Percentiles rank a stretch among this genome's conserved stretches.
These are phyloP conservation scores for Microstegium vimineum DNA, from an alignment of 176 grass and related monocot genomes.

Conservation along the genomic window DNA sequence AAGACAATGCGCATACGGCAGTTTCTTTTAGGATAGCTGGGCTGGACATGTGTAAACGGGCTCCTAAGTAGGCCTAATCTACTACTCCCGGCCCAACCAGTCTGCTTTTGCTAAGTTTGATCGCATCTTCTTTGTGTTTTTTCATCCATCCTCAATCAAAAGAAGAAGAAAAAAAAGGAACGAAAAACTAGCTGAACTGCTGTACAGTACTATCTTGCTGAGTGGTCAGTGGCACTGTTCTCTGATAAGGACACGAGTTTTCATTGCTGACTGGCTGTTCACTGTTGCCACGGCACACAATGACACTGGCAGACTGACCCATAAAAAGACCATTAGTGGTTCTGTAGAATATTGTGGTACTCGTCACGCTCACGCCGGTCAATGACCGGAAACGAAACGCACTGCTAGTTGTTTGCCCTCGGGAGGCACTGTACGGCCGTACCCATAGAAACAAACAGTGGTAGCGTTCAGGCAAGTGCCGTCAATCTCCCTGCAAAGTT, in stretches of 20 bases:
- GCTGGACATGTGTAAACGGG: neutral
- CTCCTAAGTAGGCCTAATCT: neutral
- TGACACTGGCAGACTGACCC: neutral
- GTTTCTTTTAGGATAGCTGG: neutral
- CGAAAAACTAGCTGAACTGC: neutral
- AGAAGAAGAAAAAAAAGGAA: neutral
- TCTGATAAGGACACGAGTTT: neutral
- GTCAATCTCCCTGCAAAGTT: neutral
- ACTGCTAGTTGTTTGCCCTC: neutral
- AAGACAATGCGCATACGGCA: slow-evolving; percentile 9
- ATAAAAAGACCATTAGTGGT: neutral
- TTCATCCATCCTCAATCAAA: neutral
- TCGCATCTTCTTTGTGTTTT: neutral
- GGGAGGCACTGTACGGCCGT: neutral
- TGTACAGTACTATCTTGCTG: neutral
- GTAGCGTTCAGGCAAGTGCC: slow-evolving; percentile 15
- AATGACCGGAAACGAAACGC: neutral
- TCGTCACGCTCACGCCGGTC: neutral
- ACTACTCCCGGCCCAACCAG: neutral
- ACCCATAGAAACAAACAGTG: neutral
- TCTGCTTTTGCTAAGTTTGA: neutral
- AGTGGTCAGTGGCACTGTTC: neutral
- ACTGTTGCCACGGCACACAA: neutral
- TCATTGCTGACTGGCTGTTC: neutral
- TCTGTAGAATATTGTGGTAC: neutral